Conservation (phyloP, 345 rosid genomes). For the Eucalyptus melliodora region DNA sequence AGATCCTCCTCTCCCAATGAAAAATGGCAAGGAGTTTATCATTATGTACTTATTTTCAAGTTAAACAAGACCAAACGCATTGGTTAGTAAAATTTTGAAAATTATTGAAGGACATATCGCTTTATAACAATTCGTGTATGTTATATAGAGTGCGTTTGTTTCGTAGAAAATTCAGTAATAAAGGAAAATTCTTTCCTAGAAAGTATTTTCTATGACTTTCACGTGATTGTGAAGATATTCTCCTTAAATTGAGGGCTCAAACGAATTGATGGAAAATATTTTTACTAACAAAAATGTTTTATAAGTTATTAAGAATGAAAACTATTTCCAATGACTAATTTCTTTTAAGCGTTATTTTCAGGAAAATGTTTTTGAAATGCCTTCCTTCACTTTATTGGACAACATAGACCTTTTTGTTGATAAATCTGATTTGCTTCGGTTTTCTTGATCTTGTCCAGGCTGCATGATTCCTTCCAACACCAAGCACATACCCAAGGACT, state of each 20-base stretch:
- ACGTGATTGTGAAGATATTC: not conserved
- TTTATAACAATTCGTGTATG: too few species aligned
- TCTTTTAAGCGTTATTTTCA: not conserved
- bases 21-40: not conserved
- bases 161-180: too few species aligned
- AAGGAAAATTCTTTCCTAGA: too few species aligned
- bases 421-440: not conserved
- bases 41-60: not conserved
- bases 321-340: not conserved
- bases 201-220: too few species aligned
- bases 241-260: not conserved
- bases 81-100: not conserved
- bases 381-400: not conserved
- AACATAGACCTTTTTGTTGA: not conserved
- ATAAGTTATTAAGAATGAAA: not conserved
- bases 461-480: not conserved
- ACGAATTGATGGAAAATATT: not conserved
- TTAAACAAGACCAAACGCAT: not conserved
- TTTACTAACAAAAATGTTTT: not conserved
- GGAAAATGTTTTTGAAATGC: not conserved
- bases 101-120: not conserved
- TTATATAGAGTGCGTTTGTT: too few species aligned
- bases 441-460: not conserved
- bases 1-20: not conserved
- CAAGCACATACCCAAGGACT: not conserved